Base-by-base conservation (phyloP, 2,329 filamentous ascomycete genomes). In the Raffaelea arxii region DNA sequence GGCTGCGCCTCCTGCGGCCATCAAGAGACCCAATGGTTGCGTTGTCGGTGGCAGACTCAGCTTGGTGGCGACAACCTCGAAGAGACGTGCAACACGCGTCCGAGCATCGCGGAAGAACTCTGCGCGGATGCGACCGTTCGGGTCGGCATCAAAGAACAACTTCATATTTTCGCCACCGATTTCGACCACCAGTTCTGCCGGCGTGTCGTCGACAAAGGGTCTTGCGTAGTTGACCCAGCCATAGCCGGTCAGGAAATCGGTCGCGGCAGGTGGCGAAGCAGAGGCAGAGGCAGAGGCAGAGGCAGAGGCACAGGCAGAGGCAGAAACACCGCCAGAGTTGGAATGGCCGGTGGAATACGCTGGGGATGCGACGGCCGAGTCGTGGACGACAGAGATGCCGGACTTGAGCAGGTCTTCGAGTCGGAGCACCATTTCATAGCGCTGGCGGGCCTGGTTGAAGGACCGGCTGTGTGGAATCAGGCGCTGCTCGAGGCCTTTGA, bases 381-480 rank as follows among this genome's bases (percentile, higher is more conserved):
- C 80, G 9, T 65, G 62, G 1, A 67, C 67, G 53, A 92, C 75
- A 16, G 79, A 78, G 41, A 96, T 71, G 14, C 91, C 91, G 2
- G 85, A 89, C 56, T 91, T 90, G 27, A 91, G 79, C n/a, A 97
- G 77, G 57, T 96, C 90, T 57, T 92, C 83, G 2, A 97, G 65
- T 1, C 86, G 76, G 25, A 97, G 70, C 4, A 80, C 66, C 18
- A 97, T 94, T 65, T 97, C 90, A 4, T 78, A 72, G 42, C 76
- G 76, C 16, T 74, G 69, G 3, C 84, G 75, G 16, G 75, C 66
- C 30, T 85, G 75, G 57, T 96, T 95, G 63, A 80, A 89, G 44
- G 74, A 78, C 50, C 91, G 84, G 24, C 78, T 64, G 62, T 90
- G 85, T 1, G 85, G 79, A 38, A 96, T 84, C 11, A 97, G 71